Base-by-base conservation (phyloP, 2,329 filamentous ascomycete species). In the Xenosphaeropsis pyriputrescens region DNA sequence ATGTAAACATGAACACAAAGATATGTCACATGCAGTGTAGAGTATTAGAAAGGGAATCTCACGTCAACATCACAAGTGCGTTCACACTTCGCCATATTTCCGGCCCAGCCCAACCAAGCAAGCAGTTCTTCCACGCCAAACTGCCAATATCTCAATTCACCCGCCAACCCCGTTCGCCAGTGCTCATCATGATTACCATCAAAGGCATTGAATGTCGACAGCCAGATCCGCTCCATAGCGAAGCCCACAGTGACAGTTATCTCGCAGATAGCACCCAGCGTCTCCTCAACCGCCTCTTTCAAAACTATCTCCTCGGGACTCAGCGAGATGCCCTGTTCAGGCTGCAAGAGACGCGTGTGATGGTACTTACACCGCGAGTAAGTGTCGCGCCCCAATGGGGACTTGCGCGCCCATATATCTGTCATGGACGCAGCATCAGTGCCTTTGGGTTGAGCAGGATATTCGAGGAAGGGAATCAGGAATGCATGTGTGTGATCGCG, bases 51-150 rank as follows among this genome's bases (percentile, higher is more conserved):
- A 26, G 12, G 22, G 12, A 26, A 9, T 9, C 39, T 40, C 29
- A 30, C 61, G 39, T 63, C 57, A 48, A 54, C 57, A 4, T 43
- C 58, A 40, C 65, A 68, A 31, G 55, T 54, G 19, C 55, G 47
- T 3, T 55, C 43, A 41, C 64, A 68, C 7, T 53, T 50, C 1
- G 57, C 52, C 48, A 61, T 65, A 47, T 65, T 59, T 18, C 62
- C 61, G 29, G 60, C 62, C 65, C 65, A 70, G 5, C 65, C 65
- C 1, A 68, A 52, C 64, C 65, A 70, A 1, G 65, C 63, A 47
- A 61, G 59, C 9, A 69, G 47, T 42, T 65, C 57, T 34, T 61
- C 54, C 4, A 51, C 16, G 12, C 50, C 45, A 31, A 47, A 32
- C 26, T 36, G 41, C 50, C 50, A 52, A 9, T 43, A 37, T 9